These are phyloP conservation scores for Trichoderma asperellum DNA, from an alignment of 2,329 filamentous ascomycete species.

Conservation along the genomic window DNA sequence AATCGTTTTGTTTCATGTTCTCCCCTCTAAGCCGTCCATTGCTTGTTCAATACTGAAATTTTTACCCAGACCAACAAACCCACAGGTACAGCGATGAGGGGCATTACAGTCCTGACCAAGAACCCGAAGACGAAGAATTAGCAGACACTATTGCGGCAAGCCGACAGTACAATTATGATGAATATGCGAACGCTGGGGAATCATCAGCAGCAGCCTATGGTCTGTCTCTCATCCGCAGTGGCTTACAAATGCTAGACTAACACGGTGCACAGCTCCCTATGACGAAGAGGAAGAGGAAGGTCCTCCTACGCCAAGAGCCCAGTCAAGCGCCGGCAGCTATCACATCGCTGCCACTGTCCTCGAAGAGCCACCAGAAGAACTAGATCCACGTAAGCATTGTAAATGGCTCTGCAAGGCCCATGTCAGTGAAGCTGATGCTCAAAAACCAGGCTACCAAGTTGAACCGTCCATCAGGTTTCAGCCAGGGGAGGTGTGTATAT, in stretches of 20 bases:
- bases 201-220: conserved; percentile 33
- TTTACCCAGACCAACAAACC: not conserved
- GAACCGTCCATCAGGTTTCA: conserved; percentile 46
- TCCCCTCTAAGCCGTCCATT: not conserved
- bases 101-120: conserved; percentile 24
- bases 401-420: not conserved
- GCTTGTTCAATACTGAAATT: conserved; percentile 12
- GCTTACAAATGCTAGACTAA: conserved; percentile 1
- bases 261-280: conserved; percentile 26
- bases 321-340: conserved; percentile 26
- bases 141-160: conserved; percentile 33
- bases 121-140: conserved; percentile 31
- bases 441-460: conserved; percentile 45
- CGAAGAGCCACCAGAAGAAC: conserved; percentile 32
- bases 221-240: conserved; percentile 18
- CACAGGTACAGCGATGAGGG: conserved; percentile 13
- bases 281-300: conserved; percentile 38
- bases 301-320: conserved; percentile 33
- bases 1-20: not conserved
- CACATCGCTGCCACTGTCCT: conserved; percentile 22
- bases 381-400: conserved; percentile 45
- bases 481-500: conserved; percentile 46
- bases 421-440: not conserved
- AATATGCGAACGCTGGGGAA: conserved; percentile 26
- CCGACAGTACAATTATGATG: conserved; percentile 31